These are phyloP conservation scores for Gilbertella persicaria DNA, from an alignment of 371 early-diverging fungal genomes.

Conservation along the genomic window DNA sequence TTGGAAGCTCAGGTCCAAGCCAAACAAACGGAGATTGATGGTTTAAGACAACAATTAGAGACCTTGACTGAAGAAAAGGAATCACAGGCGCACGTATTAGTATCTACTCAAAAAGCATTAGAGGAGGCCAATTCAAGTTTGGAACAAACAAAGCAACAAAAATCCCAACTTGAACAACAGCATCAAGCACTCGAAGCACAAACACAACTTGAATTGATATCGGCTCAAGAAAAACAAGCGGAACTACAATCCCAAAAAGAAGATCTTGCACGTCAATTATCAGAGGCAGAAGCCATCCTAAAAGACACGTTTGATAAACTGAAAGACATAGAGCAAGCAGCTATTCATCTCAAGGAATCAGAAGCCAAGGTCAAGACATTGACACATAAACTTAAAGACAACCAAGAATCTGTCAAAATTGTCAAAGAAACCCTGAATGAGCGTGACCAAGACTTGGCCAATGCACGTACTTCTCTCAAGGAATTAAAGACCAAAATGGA, in stretches of 20 bases:
- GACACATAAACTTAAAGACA: conserved; percentile 44
- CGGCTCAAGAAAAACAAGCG: neutral
- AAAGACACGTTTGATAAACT: conserved; percentile 15
- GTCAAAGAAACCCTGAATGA: conserved; percentile 57
- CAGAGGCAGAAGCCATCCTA: conserved; percentile 20
- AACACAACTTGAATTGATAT: neutral
- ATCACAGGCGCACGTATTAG: neutral
- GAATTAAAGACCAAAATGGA: conserved; percentile 50
- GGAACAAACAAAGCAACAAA: neutral
- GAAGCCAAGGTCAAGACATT: conserved; percentile 28
- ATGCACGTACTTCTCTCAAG: conserved; percentile 53
- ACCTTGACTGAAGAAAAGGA: neutral
- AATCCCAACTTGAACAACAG: neutral
- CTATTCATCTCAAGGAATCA: conserved; percentile 1
- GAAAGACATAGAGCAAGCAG: conserved; percentile 8
- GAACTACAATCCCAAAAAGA: neutral
- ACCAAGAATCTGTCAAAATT: conserved; percentile 54
- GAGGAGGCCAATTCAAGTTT: neutral
- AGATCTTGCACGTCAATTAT: neutral
- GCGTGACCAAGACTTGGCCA: conserved; percentile 57
- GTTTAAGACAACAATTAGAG: neutral
- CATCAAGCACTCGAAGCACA: neutral
- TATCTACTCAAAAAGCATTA: neutral
- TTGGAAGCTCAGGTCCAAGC: neutral
- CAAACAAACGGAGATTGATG: neutral